Evolutionary conservation across 2,329 filamentous ascomycete species (phyloP).

Genomic region (Nigrograna mackinnonii): DNA sequence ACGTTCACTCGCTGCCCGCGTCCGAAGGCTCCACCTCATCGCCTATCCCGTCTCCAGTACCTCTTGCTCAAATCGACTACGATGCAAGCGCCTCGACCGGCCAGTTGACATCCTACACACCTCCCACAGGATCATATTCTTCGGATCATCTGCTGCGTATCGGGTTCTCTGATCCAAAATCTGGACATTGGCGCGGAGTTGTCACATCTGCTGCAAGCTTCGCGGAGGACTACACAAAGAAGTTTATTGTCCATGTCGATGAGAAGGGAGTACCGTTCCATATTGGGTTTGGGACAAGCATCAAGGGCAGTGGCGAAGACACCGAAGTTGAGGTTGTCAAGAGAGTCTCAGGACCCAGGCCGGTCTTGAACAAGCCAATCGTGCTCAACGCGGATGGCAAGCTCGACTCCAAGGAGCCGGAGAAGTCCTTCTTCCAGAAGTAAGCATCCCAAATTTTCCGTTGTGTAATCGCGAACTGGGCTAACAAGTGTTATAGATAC

Average conservation of each 20-base stretch:
- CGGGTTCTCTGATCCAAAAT: conserved; percentile 45
- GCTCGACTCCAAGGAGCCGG: conserved; percentile 49
- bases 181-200: conserved; percentile 48
- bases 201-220: conserved; percentile 50
- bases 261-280: conserved; percentile 49
- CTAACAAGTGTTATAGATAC: conserved; percentile 39
- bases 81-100: conserved; percentile 40
- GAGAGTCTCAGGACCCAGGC: conserved; percentile 43
- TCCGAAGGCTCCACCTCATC: conserved; percentile 77
- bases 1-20: conserved; percentile 78
- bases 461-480: background rate
- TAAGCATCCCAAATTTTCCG: conserved; percentile 27
- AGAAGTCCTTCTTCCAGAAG: conserved; percentile 58
- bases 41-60: conserved; percentile 38
- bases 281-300: conserved; percentile 46
- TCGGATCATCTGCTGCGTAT: conserved; percentile 47
- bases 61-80: conserved; percentile 49
- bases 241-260: conserved; percentile 48
- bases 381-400: conserved; percentile 60
- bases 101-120: conserved; percentile 37
- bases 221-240: conserved; percentile 45
- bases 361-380: conserved; percentile 56
- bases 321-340: conserved; percentile 47
- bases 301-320: conserved; percentile 34
- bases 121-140: conserved; percentile 36